Percentiles rank a stretch among this genome's conserved stretches.
These are phyloP conservation scores for Physaria fendleri DNA, from an alignment of 345 rosid genomes.

Conservation along the genomic window DNA sequence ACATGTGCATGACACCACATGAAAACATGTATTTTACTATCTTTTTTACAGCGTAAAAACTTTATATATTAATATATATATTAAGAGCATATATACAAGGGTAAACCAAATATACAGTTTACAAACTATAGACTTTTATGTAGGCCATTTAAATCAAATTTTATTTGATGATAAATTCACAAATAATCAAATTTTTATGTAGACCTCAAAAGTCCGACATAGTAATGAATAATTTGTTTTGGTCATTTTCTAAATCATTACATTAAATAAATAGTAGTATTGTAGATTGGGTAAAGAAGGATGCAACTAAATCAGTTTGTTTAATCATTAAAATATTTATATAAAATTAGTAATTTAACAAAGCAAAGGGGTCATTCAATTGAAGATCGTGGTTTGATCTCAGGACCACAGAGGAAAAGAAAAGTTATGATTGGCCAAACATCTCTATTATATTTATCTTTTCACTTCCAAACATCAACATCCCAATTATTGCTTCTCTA, in stretches of 20 bases:
- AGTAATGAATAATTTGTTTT: too few relatives aligned
- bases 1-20: slow-evolving; percentile 9
- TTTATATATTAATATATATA: too few relatives aligned
- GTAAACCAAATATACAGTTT: slow-evolving; percentile 15
- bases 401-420: slow-evolving; percentile 13
- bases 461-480: slow-evolving; percentile 10
- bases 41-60: background rate
- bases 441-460: background rate
- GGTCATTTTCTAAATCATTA: too few relatives aligned
- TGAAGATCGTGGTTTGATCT: background rate
- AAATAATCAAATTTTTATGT: too few relatives aligned
- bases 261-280: too few relatives aligned
- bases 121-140: too few relatives aligned
- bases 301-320: background rate
- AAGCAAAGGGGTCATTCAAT: background rate
- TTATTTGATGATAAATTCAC: too few relatives aligned
- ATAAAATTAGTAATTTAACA: background rate
- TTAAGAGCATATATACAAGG: background rate
- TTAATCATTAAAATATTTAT: background rate
- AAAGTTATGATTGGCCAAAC: slow-evolving; percentile 8
- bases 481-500: background rate
- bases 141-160: too few relatives aligned
- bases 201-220: too few relatives aligned
- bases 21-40: background rate
- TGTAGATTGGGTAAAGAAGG: background rate